These are phyloP conservation scores for Uncinocarpus reesii DNA, from an alignment of 2,329 filamentous ascomycete genomes.

Conservation along the genomic window DNA sequence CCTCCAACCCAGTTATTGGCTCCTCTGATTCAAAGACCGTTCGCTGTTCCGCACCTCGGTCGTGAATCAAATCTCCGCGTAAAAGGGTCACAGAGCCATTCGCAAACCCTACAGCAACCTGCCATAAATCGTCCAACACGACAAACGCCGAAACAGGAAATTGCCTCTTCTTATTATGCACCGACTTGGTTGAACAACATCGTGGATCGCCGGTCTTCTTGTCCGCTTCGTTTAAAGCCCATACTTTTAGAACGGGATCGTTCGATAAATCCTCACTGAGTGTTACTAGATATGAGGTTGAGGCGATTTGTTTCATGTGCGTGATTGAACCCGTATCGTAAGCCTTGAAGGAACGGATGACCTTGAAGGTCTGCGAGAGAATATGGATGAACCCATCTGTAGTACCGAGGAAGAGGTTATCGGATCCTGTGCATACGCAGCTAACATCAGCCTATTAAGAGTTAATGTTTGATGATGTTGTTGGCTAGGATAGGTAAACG, in stretches of 20 bases:
- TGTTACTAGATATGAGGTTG: slow-evolving; percentile 76
- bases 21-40: slow-evolving; percentile 96
- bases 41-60: slow-evolving; percentile 84
- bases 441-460: slow-evolving; percentile 55
- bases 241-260: slow-evolving; percentile 90
- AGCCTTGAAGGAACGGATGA: slow-evolving; percentile 75
- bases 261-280: slow-evolving; percentile 70
- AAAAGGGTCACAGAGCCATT: slow-evolving; percentile 92
- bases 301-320: slow-evolving; percentile 84
- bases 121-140: slow-evolving; percentile 75
- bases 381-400: slow-evolving; percentile 79
- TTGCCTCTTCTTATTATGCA: slow-evolving; percentile 82
- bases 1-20: slow-evolving; percentile 83
- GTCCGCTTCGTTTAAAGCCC: slow-evolving; percentile 85
- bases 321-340: slow-evolving; percentile 68
- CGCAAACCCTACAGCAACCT: slow-evolving; percentile 89
- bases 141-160: slow-evolving; percentile 94
- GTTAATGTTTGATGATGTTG: slow-evolving; percentile 9
- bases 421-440: slow-evolving; percentile 73
- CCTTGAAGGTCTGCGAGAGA: slow-evolving; percentile 76
- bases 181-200: slow-evolving; percentile 72
- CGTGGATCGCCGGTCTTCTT: slow-evolving; percentile 87
- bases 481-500: neutral
- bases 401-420: slow-evolving; percentile 80
- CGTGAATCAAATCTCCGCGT: slow-evolving; percentile 86